Base-by-base conservation (phyloP, 129 eudicot species). In the Helianthus annuus region DNA sequence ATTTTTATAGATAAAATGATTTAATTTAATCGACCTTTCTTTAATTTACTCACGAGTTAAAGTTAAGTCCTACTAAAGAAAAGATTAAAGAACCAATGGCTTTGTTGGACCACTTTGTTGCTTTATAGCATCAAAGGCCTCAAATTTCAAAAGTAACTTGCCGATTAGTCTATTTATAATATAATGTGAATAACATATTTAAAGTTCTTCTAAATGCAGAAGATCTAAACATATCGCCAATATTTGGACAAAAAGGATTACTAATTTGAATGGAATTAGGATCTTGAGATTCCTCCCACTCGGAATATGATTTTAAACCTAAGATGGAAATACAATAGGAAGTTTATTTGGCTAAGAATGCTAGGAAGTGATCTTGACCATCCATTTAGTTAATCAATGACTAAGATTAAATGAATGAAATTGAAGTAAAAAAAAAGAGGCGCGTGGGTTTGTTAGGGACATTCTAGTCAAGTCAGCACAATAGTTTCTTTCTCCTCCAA, bases 41-140 rank as follows among this genome's bases (percentile, higher is more conserved):
- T 42, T 6, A 42, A 42, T 42, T 9, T 42, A 42, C 46, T 42
- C 46, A 42, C 46, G 46, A 42, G 46, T 63, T 55, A 40, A 74
- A 64, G 61, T 64, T 74, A 52, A 52, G 19, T 34, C 32, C 32
- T 40, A 9, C 27, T 32, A 63, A 77, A 40, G 71, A 32, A 51
- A 62, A 70, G 54, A 62, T 77, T 61, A 56, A 53, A 69, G 46
- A 61, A 55, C 64, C 76, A 52, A 40, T 39, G 38, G 40, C 42
- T 40, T 49, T 70, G 66, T 52, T 77, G 76, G 76, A 77, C 76
- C 76, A 69, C 76, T 69, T 39, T 40, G 72, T 62, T 17, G 19
- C 57, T 69, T 77, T 52, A 32, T 32, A 38, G 63, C 27, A 51
- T 76, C 69, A 68, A 67, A 48, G 48, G 14, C 59, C 19, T 42